Conservation (phyloP, 2,329 filamentous ascomycete species). For the Alternaria brassicae region DNA sequence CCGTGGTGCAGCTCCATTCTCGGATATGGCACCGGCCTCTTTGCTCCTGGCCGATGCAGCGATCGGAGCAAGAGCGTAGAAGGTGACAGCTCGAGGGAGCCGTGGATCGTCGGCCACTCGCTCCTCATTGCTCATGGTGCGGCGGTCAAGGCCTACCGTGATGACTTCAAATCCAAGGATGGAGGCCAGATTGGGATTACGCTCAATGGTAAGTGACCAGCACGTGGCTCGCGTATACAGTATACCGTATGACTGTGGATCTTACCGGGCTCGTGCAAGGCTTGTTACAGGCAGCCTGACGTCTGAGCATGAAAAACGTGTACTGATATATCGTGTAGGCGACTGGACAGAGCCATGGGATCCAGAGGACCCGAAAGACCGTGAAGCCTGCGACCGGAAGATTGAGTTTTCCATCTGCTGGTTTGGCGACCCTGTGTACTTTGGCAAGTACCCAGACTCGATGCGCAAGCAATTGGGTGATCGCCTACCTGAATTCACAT, state of each 20-base stretch:
- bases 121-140: constrained; percentile 79
- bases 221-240: constrained; percentile 22
- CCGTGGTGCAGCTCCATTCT: constrained; percentile 85
- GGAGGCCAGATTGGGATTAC: constrained; percentile 86
- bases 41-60: constrained; percentile 83
- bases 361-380: constrained; percentile 73
- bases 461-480: constrained; percentile 83
- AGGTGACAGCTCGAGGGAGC: constrained; percentile 78
- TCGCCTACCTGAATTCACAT: constrained; percentile 76
- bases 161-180: constrained; percentile 76
- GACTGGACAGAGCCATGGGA: constrained; percentile 87
- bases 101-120: constrained; percentile 84
- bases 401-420: constrained; percentile 87
- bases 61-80: constrained; percentile 73
- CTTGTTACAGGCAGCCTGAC: background rate
- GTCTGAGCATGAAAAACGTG: constrained; percentile 3
- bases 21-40: constrained; percentile 78
- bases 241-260: constrained; percentile 16
- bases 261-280: background rate
- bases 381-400: constrained; percentile 79
- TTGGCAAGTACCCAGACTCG: constrained; percentile 81
- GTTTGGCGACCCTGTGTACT: constrained; percentile 89
- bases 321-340: constrained; percentile 54
- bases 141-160: constrained; percentile 81
- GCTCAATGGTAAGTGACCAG: constrained; percentile 69